Percentiles rank a stretch among this genome's conserved stretches.
Conservation (phyloP, 1,139 yeast genomes). For the Sugiyamaella japonica region DNA sequence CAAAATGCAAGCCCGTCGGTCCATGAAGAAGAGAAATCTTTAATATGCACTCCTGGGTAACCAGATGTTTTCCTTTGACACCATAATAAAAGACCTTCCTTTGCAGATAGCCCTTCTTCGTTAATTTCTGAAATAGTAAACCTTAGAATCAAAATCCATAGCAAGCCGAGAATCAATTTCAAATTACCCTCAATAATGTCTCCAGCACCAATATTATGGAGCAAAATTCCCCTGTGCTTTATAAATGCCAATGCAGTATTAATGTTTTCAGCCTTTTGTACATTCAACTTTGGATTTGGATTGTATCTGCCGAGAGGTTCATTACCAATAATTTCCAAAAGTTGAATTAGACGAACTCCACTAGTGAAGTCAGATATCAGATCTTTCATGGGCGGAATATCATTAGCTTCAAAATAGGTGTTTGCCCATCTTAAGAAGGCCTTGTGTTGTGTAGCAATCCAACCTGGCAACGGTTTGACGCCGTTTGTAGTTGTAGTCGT, state of each 20-base stretch:
- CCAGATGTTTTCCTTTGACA: conserved; percentile 47
- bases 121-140: conserved; percentile 50
- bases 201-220: conserved; percentile 64
- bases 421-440: conserved; percentile 46
- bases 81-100: conserved; percentile 48
- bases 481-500: conserved; percentile 13
- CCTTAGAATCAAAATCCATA: conserved; percentile 62
- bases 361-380: conserved; percentile 38
- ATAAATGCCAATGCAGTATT: conserved; percentile 57
- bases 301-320: conserved; percentile 44
- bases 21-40: conserved; percentile 49
- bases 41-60: conserved; percentile 43
- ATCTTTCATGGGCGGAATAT: conserved; percentile 35
- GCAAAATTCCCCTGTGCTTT: conserved; percentile 53
- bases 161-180: conserved; percentile 61
- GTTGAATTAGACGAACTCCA: conserved; percentile 42
- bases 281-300: conserved; percentile 50
- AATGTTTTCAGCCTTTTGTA: conserved; percentile 65
- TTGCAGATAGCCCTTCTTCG: conserved; percentile 47
- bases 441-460: conserved; percentile 46
- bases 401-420: conserved; percentile 38
- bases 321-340: conserved; percentile 43
- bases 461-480: conserved; percentile 33
- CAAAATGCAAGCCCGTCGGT: conserved; percentile 51
- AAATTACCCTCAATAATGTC: conserved; percentile 64